phyloP scores from a whole-genome alignment of 306 rosid species.

The Acacia melanoxylon region DNA sequence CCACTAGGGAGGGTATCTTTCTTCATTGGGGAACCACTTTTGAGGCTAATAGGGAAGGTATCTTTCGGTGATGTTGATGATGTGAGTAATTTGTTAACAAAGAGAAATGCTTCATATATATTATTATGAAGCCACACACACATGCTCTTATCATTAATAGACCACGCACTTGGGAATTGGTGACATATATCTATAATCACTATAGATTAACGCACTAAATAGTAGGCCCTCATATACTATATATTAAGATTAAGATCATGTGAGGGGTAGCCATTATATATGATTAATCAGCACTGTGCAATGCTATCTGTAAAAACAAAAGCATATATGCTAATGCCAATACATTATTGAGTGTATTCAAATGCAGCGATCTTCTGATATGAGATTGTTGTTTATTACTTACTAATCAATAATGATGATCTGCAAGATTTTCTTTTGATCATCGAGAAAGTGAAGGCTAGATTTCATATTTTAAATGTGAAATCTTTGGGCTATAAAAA shows the following conservation, averaged over 20 bases:
- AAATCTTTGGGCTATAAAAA: slow-evolving; percentile 22
- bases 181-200: slow-evolving; percentile 41
- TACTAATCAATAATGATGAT: background rate
- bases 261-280: slow-evolving; percentile 11
- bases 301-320: slow-evolving; percentile 4
- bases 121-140: slow-evolving; percentile 50
- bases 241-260: background rate
- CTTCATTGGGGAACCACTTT: slow-evolving; percentile 27
- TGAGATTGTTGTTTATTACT: background rate
- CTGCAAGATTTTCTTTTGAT: slow-evolving; percentile 15
- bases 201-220: slow-evolving; percentile 30
- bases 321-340: background rate
- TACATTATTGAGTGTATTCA: slow-evolving; percentile 9
- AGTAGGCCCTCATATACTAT: slow-evolving; percentile 22
- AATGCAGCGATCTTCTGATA: slow-evolving; percentile 14
- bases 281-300: slow-evolving; percentile 19
- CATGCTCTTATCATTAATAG: slow-evolving; percentile 63
- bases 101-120: slow-evolving; percentile 27
- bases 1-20: no score
- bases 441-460: slow-evolving; percentile 19
- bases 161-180: slow-evolving; percentile 53
- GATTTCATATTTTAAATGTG: slow-evolving; percentile 15
- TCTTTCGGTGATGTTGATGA: slow-evolving; percentile 72
- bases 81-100: slow-evolving; percentile 34
- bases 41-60: slow-evolving; percentile 22